Percentiles rank a stretch among this genome's conserved stretches.
phyloP scores from a whole-genome alignment of 2,329 filamentous ascomycete species.

The Parastagonospora avenae region DNA sequence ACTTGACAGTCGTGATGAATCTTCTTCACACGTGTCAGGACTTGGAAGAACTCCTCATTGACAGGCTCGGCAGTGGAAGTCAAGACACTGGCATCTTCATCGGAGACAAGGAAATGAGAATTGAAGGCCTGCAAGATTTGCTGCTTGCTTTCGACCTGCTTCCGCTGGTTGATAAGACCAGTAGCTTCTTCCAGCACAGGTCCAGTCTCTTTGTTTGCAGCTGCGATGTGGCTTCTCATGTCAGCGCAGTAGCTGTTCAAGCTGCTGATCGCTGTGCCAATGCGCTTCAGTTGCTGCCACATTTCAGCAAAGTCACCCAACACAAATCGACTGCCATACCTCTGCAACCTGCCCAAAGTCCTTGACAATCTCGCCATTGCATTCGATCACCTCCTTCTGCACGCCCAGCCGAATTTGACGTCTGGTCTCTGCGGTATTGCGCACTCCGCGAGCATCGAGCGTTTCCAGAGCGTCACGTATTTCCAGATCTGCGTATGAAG shows the following conservation, averaged over 20 bases:
- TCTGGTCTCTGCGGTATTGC: conserved; percentile 78
- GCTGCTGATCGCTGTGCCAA: conserved; percentile 76
- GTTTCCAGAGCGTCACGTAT: conserved; percentile 83
- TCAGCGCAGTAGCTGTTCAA: conserved; percentile 80
- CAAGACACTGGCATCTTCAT: conserved; percentile 76
- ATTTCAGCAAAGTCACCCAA: conserved; percentile 26
- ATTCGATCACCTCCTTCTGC: conserved; percentile 90
- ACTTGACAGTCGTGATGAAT: conserved; percentile 89
- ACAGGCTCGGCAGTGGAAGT: conserved; percentile 82
- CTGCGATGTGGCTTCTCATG: conserved; percentile 77
- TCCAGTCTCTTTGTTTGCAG: conserved; percentile 75
- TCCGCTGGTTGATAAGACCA: conserved; percentile 72
- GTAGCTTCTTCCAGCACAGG: conserved; percentile 79
- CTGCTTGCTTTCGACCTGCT: conserved; percentile 79
- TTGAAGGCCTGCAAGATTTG: conserved; percentile 77
- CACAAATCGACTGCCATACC: conserved; percentile 52
- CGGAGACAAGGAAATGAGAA: conserved; percentile 81
- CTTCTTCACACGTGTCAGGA: conserved; percentile 79
- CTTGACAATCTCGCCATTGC: conserved; percentile 84
- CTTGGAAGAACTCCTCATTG: conserved; percentile 80
- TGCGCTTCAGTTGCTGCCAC: conserved; percentile 79
- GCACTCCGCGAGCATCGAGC: conserved; percentile 72
- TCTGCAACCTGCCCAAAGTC: conserved; percentile 91
- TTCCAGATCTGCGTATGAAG: conserved; percentile 90
- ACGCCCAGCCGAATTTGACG: conserved; percentile 80